phyloP scores from a whole-genome alignment of 2,329 filamentous ascomycete species.

The Verticillium tricorpus region DNA sequence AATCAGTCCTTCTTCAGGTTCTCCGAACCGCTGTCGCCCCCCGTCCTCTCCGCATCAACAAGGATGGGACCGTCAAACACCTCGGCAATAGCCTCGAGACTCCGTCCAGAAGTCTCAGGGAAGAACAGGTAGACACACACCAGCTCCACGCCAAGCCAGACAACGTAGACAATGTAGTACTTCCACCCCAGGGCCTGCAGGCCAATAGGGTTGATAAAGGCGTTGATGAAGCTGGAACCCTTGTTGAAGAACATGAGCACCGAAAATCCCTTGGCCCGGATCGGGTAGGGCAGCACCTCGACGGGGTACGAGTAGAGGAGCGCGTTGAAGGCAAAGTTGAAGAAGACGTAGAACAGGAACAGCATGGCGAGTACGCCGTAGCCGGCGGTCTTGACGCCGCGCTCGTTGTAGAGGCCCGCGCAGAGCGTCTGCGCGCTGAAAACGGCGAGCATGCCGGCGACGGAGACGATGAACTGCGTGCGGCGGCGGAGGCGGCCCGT shows the following conservation, averaged over 20 bases:
- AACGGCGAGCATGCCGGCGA: conserved; percentile 26
- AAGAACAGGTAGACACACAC: conserved; percentile 12
- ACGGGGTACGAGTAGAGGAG: conserved; percentile 33
- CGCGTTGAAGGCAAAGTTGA: conserved; percentile 20
- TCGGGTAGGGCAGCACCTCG: conserved; percentile 48
- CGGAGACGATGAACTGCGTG: conserved; percentile 10
- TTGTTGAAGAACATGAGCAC: conserved; percentile 14
- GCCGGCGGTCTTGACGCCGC: conserved; percentile 2
- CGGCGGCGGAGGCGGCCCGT: conserved; percentile 10
- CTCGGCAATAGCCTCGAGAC: conserved; percentile 9
- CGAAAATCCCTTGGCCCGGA: conserved; percentile 45
- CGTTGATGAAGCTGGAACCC: conserved; percentile 19
- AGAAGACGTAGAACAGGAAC: conserved; percentile 11
- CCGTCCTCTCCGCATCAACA: background rate
- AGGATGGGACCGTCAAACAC: conserved; percentile 8
- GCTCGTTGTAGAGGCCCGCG: conserved; percentile 9
- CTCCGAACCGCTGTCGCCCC: background rate
- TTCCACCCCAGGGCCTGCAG: conserved; percentile 45
- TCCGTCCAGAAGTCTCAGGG: conserved; percentile 12
- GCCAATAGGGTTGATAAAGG: conserved; percentile 46
- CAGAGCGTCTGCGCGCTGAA: conserved; percentile 18
- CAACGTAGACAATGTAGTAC: conserved; percentile 35
- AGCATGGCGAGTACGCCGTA: conserved; percentile 15
- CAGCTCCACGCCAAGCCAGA: conserved; percentile 8
- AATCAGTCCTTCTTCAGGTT: background rate